These are phyloP conservation scores for Phaffomyces thermotolerans DNA, from an alignment of 805 yeast genomes.

Conservation along the genomic window DNA sequence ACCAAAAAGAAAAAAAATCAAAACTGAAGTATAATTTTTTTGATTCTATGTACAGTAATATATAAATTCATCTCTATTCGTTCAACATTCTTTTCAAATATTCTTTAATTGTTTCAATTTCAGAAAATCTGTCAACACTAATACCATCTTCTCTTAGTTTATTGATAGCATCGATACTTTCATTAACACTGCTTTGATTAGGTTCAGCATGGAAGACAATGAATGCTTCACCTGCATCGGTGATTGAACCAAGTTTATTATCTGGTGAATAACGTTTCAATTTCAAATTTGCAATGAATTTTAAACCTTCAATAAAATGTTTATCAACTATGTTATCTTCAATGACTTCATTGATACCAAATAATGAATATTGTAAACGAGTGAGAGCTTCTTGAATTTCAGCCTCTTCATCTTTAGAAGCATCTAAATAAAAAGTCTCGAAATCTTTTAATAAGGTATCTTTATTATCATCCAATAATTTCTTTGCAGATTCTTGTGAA, in stretches of 20 bases:
- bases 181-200: conserved; percentile 31
- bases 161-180: conserved; percentile 33
- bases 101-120: conserved; percentile 28
- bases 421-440: conserved; percentile 46
- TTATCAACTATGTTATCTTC: conserved; percentile 53
- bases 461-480: conserved; percentile 33
- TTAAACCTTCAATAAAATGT: conserved; percentile 58
- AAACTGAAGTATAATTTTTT: conserved; percentile 1
- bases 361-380: conserved; percentile 74
- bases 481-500: conserved; percentile 54
- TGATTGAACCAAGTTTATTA: conserved; percentile 23
- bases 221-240: conserved; percentile 38
- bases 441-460: conserved; percentile 53
- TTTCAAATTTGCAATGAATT: conserved; percentile 63
- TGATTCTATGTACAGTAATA: conserved; percentile 4
- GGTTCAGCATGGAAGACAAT: conserved; percentile 41
- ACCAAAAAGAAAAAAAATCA: conserved; percentile 22
- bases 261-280: conserved; percentile 41
- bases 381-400: conserved; percentile 63
- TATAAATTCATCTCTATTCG: conserved; percentile 4
- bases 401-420: conserved; percentile 45
- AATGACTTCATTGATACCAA: conserved; percentile 70
- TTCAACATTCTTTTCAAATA: conserved; percentile 17
- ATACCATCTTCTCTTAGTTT: conserved; percentile 39
- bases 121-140: conserved; percentile 27